Evolutionary conservation across 2,329 filamentous ascomycete genomes (phyloP), one percentile per base, ranked within the genome.

Genomic region (Cercospora zeina): DNA sequence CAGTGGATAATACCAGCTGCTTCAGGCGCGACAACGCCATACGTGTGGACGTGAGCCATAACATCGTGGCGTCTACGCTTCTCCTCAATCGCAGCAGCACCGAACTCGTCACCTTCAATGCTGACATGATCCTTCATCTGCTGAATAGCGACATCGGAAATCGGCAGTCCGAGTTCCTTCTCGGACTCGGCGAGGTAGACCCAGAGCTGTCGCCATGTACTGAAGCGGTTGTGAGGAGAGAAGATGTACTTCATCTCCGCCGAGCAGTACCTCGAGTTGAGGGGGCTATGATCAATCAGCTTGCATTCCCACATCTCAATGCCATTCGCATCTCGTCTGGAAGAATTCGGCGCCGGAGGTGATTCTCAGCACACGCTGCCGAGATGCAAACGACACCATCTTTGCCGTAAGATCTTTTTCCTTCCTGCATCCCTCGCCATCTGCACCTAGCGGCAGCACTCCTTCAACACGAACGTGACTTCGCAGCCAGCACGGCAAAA

Each of bases 151-250:
- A 93, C 83, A n/a, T 85, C 83, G 13, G 85, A 87, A 73, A 96
- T 93, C 49, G 78, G 79, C 51, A 96, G 84, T 2, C 91, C 91
- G 1, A 96, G 83, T 76, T 93, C 89, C 75, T 87, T 87, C 80
- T 96, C 89, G 9, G 84, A 82, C 80, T 96, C 88, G 24, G 92
- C 92, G 10, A 96, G 88, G 78, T 83, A 87, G 49, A 93, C 80
- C 93, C 93, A 97, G 16, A 96, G 85, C 74, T 90, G 83, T 67
- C 92, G 86, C 91, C 91, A 96, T 59, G 87, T 91, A 45, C 85
- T 87, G 75, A 87, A 86, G 31, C 91, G 84, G 58, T 86, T 88
- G 47, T 91, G 85, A 62, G 88, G 85, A 69, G 87, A 88, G 81
- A 96, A 97, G 65, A 96, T 85, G 67, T 84, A 82, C 70, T 87